phyloP scores from a whole-genome alignment of 352 stramenopile species.

The Phytophthora gonapodyides region DNA sequence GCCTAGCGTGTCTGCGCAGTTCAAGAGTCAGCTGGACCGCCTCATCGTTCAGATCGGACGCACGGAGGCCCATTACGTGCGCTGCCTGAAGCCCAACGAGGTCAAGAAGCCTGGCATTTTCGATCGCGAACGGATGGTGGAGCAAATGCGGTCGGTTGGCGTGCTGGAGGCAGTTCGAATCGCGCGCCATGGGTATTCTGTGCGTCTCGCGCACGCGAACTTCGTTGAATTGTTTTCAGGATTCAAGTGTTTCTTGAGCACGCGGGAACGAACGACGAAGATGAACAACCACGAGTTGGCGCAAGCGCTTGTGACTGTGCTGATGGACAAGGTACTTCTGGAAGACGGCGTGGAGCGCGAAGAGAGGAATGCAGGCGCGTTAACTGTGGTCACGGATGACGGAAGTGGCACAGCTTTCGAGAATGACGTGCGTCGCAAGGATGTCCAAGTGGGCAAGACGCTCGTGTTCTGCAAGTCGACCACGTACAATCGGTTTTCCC shows the following conservation, averaged over 20 bases:
- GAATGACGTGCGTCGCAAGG: conserved; percentile 35
- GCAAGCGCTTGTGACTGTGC: conserved; percentile 32
- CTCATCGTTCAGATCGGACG: conserved; percentile 94
- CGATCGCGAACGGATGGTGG: conserved; percentile 90
- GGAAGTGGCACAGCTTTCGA: conserved; percentile 24
- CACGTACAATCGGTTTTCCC: conserved; percentile 59
- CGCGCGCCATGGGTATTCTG: conserved; percentile 95
- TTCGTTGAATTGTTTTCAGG: conserved; percentile 88
- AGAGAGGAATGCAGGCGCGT: conserved; percentile 18
- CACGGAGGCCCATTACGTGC: conserved; percentile 98
- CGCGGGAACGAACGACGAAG: conserved; percentile 18
- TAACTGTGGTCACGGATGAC: conserved; percentile 21
- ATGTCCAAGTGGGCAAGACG: conserved; percentile 65
- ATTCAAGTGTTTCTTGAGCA: conserved; percentile 49
- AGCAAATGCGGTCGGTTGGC: conserved; percentile 97
- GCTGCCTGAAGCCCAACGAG: conserved; percentile 99
- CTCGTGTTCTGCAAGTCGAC: conserved; percentile 70
- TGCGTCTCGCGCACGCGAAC: conserved; percentile 91
- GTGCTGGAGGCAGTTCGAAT: conserved; percentile 97
- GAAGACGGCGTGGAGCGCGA: conserved; percentile 33
- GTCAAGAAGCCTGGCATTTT: conserved; percentile 68
- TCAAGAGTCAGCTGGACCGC: conserved; percentile 93
- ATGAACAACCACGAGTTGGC: conserved; percentile 43
- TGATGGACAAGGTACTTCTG: conserved; percentile 44
- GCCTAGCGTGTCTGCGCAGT: conserved; percentile 90